Evolutionary conservation across 768 basidiomycete genomes (phyloP).

Genomic region (Trametes sanguinea): DNA sequence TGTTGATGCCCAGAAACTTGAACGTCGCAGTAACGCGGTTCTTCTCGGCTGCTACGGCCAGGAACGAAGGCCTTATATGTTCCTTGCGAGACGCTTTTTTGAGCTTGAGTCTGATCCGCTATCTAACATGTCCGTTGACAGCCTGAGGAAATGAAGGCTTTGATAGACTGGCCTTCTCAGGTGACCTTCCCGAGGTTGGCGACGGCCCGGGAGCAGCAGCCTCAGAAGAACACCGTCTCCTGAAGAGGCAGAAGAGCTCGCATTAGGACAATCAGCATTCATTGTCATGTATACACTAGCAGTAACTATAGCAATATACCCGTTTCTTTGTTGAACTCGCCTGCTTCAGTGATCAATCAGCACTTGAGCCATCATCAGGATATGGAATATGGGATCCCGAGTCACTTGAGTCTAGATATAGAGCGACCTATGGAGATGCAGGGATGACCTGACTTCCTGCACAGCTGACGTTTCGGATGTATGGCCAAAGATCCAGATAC

Average conservation of each 20-base stretch:
- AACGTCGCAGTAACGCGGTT: conserved; percentile 54
- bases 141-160: conserved; percentile 24
- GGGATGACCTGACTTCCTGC: no score
- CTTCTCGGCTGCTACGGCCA: conserved; percentile 26
- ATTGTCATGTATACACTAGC: no score
- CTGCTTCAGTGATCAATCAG: no score
- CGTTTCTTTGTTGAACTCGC: no score
- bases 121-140: not conserved
- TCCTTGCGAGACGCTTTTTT: not conserved
- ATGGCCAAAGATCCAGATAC: no score
- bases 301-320: no score
- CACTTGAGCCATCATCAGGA: no score
- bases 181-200: conserved; percentile 33
- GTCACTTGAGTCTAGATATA: no score
- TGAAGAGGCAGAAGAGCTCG: not conserved
- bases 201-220: conserved; percentile 22
- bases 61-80: not conserved
- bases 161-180: conserved; percentile 32
- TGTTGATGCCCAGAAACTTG: conserved; percentile 55
- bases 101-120: not conserved
- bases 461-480: no score
- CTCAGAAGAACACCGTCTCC: conserved; percentile 25
- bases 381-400: no score
- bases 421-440: no score
- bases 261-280: no score